A percentile compares a stretch with the other conserved stretches of the same genome.
phyloP scores from a whole-genome alignment of 2,329 filamentous ascomycete species.

The Penicillium thymicola region DNA sequence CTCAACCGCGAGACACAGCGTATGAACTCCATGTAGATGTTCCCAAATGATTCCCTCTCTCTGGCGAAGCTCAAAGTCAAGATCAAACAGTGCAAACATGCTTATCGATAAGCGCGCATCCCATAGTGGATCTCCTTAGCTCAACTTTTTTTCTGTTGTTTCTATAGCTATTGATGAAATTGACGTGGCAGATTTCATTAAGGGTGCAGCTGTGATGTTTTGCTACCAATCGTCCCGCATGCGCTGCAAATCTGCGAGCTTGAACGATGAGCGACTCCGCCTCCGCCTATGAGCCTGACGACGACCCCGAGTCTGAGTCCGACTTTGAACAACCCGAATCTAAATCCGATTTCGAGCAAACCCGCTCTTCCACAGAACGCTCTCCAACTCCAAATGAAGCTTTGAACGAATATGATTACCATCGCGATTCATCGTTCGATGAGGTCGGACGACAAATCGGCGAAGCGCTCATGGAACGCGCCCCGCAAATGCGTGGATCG shows the following conservation, averaged over 20 bases:
- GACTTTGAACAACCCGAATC: slow-evolving; percentile 20
- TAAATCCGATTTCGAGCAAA: slow-evolving; percentile 18
- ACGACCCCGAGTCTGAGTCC: slow-evolving; percentile 26
- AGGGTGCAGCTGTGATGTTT: slow-evolving; percentile 27
- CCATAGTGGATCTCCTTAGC: slow-evolving; percentile 9
- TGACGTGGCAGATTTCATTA: slow-evolving; percentile 1
- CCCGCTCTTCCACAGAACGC: slow-evolving; percentile 2
- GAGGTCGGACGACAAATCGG: background rate
- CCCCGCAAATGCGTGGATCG: slow-evolving; percentile 25
- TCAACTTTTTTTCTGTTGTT: slow-evolving; percentile 12
- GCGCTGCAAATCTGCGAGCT: slow-evolving; percentile 35
- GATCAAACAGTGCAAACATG: slow-evolving; percentile 42
- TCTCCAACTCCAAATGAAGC: slow-evolving; percentile 2
- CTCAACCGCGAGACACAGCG: slow-evolving; percentile 25
- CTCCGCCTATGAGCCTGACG: slow-evolving; percentile 30
- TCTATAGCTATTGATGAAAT: slow-evolving; percentile 2
- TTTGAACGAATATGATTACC: background rate
- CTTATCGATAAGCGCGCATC: slow-evolving; percentile 21
- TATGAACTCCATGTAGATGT: slow-evolving; percentile 30
- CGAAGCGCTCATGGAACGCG: slow-evolving; percentile 3
- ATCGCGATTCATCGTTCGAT: background rate
- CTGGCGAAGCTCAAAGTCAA: background rate
- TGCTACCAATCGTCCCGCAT: slow-evolving; percentile 15
- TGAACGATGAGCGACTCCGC: slow-evolving; percentile 38
- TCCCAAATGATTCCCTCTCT: background rate